Percentiles rank a stretch among this genome's conserved stretches.
Conservation (phyloP, 192 early-diverging fungal genomes). For the Umbelopsis isabellina region DNA sequence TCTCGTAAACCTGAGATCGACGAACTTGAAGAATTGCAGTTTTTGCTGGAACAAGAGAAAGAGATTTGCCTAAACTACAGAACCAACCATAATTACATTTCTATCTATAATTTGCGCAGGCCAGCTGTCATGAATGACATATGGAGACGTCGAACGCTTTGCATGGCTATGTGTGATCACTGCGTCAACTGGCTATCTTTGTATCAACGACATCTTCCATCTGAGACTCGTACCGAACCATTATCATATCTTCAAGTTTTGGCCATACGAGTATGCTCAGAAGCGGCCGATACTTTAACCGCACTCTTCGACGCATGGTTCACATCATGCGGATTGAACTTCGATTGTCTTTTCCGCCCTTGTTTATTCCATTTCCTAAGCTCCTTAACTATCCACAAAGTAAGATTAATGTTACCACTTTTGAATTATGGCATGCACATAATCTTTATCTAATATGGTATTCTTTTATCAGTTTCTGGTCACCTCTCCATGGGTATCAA, state of each 20-base stretch:
- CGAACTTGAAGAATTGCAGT: neutral
- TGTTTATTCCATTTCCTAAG: constrained; percentile 35
- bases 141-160: constrained; percentile 28
- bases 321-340: neutral
- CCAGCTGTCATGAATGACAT: neutral
- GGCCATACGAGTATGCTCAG: constrained; percentile 5
- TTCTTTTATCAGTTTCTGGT: neutral
- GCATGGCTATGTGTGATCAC: constrained; percentile 25
- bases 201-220: constrained; percentile 23
- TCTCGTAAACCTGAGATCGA: neutral
- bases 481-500: neutral
- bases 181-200: constrained; percentile 31
- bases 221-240: neutral
- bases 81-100: neutral
- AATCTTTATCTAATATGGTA: neutral
- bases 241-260: neutral
- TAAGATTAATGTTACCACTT: no score
- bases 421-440: no score
- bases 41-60: constrained; percentile 9
- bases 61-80: neutral
- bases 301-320: constrained; percentile 12
- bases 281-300: neutral
- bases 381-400: constrained; percentile 24
- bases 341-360: constrained; percentile 38
- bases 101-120: neutral